Base-by-base conservation (phyloP, 306 rosid genomes). In the Ceratonia siliqua region DNA sequence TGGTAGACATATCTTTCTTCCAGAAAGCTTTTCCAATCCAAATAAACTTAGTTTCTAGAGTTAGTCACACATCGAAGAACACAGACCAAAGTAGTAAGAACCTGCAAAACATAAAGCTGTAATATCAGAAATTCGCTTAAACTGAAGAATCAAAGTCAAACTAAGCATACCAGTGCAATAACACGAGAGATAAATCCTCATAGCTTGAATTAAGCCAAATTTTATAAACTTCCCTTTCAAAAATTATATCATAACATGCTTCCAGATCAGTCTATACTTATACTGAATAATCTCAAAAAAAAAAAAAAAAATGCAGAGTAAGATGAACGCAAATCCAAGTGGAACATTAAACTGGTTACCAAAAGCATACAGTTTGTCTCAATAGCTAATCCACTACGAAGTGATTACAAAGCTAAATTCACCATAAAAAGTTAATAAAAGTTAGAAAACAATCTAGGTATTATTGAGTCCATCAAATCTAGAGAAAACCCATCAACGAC, bases 91-190 rank as follows among this genome's bases (percentile, higher is more conserved):
- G 58, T 1, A 5, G 13, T 65, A 0, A n/a, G 6, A 70, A 75
- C 86, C 90, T 86, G 87, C 78, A 78, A 62, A 81, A 71, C 50
- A 73, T 4, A 62, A 72, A 59, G 2, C 57, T 45, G 36, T 1
- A 18, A 56, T 5, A 49, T 82, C 54, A 67, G 11, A 54, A 67
- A 67, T 46, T 46, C 20, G 2, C 30, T 62, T 22, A 25, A 18
- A 58, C 62, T n/a, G 42, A 28, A 63, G 9, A 9, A 43, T 14
- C 65, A 76, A 52, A 28, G 46, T 39, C 76, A 70, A 80, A 61
- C 3, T 62, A 68, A 64, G 4, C 1, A 53, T 5, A 5, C 27
- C 8, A 20, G 7, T 15, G 20, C 36, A 30, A 30, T 13, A 6
- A 32, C 61, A 32, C 0, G 25, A 48, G 30, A 45, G 62, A 11